Base-by-base conservation (phyloP, 2,329 filamentous ascomycete genomes). In the Arachnomyces sp. region DNA sequence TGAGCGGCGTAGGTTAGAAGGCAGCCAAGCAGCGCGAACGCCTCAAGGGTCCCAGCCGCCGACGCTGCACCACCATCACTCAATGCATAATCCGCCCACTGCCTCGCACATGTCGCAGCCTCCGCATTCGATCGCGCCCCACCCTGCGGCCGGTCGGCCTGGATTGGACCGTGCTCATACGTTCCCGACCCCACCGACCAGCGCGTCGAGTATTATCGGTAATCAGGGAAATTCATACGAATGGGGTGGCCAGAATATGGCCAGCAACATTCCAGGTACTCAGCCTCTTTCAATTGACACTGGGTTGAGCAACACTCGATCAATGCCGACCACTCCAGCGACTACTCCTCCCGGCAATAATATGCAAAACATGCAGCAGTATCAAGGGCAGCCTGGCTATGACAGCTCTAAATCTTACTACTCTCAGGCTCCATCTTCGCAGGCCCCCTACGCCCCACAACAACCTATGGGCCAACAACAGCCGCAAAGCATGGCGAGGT, bases 131-230 rank as follows among this genome's bases (percentile, higher is more conserved):
- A 78, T 86, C 55, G 76, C 78, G 37, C 70, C 74, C 28, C 71
- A 77, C 48, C 67, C 74, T n/a, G 65, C 68, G 14, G 58, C 69
- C 29, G 69, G 67, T 34, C 80, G 90, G 32, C 88, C 88, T 6
- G 72, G 77, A 5, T 67, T 94, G 29, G 89, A 95, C 47, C 79
- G 90, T 38, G 82, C 88, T 12, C 84, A 94, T 60, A 94, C 88
- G 2, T 95, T 95, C 64, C 89, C 90, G 3, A 95, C 90, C 3
- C 90, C 90, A 28, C 89, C 90, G 1, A 86, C 89, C 1, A 95
- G 86, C 60, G 84, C 88, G n/a, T 92, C 88, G 0, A 86, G 87
- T 62, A 78, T 93, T 34, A 87, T 80, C 67, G 68, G 76, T 45
- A 76, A 76, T 49, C 80, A 83, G 30, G 83, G 86, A 28, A 74